phyloP scores from a whole-genome alignment of 208 protist genomes.

The Leishmania aethiopica region DNA sequence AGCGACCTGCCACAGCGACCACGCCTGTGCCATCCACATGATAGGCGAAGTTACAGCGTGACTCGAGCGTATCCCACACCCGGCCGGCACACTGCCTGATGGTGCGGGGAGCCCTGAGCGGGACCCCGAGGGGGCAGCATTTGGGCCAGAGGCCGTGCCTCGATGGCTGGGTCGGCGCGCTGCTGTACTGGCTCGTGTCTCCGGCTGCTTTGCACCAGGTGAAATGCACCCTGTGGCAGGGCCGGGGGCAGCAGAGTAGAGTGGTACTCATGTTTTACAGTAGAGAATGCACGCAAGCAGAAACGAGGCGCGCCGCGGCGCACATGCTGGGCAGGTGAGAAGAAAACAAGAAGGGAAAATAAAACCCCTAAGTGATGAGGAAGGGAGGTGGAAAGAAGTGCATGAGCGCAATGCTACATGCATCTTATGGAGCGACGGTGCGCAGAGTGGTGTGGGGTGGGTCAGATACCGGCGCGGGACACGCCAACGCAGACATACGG shows the following conservation, averaged over 20 bases:
- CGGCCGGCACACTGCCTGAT: background rate
- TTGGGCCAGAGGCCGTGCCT: background rate
- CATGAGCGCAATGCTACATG: background rate
- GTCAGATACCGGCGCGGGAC: background rate
- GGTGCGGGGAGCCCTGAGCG: no score
- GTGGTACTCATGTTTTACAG: background rate
- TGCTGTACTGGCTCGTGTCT: background rate
- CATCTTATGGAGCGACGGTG: background rate
- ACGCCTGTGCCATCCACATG: background rate
- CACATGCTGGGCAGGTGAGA: background rate
- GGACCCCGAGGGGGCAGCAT: background rate
- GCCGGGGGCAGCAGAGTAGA: background rate
- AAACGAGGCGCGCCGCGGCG: background rate
- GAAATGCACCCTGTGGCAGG: background rate
- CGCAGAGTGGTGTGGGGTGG: background rate
- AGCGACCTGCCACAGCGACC: background rate
- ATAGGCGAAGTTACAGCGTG: background rate
- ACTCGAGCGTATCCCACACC: background rate
- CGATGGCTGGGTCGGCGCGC: background rate
- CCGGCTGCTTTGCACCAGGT: background rate
- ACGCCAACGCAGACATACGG: background rate
- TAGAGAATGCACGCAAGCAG: background rate
- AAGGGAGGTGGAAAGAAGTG: constrained; percentile 69
- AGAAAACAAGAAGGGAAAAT: background rate
- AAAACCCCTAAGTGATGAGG: background rate